Percentiles rank a stretch among this genome's conserved stretches.
Evolutionary conservation across 257 asterid genomes (phyloP).

Genomic region (Solanum ossicruentum): DNA sequence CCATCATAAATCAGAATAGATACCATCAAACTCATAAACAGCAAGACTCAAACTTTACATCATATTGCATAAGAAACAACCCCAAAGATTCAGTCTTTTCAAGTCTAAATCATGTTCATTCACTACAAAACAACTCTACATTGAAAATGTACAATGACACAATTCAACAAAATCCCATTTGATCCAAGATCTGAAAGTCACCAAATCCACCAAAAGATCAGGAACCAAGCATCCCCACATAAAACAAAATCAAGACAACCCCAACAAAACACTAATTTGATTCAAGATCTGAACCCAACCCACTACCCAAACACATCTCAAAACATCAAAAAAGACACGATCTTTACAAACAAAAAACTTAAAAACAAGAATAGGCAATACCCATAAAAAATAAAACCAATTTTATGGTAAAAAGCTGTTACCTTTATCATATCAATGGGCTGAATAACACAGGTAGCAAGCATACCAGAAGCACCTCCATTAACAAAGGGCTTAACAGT

Average conservation of each 20-base stretch:
- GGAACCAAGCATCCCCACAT: not conserved
- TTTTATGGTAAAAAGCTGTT: not conserved
- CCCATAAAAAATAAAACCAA: not conserved
- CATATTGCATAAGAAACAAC: not conserved
- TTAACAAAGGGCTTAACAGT: constrained; percentile 82
- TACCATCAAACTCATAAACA: not conserved
- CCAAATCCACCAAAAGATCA: not conserved
- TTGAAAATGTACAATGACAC: not conserved
- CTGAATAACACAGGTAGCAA: constrained; percentile 89
- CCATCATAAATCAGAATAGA: constrained; percentile 6
- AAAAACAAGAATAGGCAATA: not conserved
- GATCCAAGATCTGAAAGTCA: constrained; percentile 18
- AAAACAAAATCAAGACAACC: not conserved
- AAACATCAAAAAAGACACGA: not conserved
- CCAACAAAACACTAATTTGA: not conserved
- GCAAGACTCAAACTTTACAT: not conserved
- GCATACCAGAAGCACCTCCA: constrained; percentile 96
- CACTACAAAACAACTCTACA: not conserved
- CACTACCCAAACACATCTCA: not conserved
- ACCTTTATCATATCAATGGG: constrained; percentile 99
- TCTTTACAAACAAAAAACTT: not conserved
- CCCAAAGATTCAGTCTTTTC: not conserved
- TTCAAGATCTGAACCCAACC: constrained; percentile 7
- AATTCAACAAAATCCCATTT: not conserved
- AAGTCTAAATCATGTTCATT: not conserved